Conservation (phyloP, 139 green algal species). For the Micractinium conductrix region DNA sequence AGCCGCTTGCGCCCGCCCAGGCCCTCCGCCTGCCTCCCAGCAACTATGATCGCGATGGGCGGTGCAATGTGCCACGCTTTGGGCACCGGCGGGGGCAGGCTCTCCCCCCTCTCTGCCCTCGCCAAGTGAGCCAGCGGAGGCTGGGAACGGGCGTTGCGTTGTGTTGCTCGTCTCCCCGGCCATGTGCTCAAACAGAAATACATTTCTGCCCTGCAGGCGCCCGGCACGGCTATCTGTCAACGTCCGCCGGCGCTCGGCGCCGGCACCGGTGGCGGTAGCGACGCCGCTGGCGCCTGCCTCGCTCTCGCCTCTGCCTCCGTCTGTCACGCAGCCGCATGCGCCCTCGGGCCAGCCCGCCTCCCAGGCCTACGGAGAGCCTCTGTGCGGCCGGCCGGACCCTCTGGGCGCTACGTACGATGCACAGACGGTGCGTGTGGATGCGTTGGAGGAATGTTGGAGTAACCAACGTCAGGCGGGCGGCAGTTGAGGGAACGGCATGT, state of each 20-base stretch:
- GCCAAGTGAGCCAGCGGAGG: background rate
- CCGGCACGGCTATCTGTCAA: background rate
- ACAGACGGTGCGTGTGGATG: slow-evolving; percentile 34
- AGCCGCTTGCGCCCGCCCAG: no score
- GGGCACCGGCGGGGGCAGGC: background rate
- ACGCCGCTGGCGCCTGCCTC: background rate
- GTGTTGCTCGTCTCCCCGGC: background rate
- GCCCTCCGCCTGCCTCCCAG: background rate
- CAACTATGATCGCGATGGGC: background rate
- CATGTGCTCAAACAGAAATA: background rate
- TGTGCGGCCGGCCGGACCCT: slow-evolving; percentile 45
- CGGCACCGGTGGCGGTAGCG: background rate
- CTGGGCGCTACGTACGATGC: slow-evolving; percentile 51
- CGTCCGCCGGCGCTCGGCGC: background rate
- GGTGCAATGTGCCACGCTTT: background rate
- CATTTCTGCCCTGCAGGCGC: background rate
- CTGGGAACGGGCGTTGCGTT: background rate
- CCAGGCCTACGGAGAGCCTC: slow-evolving; percentile 37
- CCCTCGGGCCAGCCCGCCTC: slow-evolving; percentile 38
- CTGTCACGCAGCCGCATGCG: background rate
- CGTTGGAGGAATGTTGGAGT: no score
- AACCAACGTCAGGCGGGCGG: no score
- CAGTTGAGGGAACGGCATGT: no score
- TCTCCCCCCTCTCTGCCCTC: background rate
- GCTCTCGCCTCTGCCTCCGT: background rate